Evolutionary conservation across 306 rosid genomes (phyloP).

Genomic region (Vigna hirtella): DNA sequence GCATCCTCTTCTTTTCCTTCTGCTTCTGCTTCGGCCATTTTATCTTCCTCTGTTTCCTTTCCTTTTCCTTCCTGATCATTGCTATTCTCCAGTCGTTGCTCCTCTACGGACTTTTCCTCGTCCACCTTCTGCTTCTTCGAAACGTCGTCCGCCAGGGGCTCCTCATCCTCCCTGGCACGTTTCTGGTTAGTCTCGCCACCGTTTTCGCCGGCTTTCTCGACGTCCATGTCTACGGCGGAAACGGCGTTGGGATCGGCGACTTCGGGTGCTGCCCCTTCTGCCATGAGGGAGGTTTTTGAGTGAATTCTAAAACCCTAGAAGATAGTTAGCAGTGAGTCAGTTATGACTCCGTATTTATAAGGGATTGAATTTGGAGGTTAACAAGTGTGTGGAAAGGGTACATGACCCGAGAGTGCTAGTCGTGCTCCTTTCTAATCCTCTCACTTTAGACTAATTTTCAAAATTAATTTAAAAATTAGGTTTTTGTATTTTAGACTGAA

Average conservation of each 20-base stretch:
- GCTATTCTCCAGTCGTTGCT: conserved; percentile 56
- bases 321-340: not conserved
- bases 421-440: not conserved
- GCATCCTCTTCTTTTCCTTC: conserved; percentile 40
- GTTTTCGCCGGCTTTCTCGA: conserved; percentile 37
- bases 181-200: conserved; percentile 33
- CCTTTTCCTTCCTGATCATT: conserved; percentile 24
- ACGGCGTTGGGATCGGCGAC: conserved; percentile 34
- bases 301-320: conserved; percentile 46
- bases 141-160: conserved; percentile 34
- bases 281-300: conserved; percentile 40
- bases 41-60: not conserved
- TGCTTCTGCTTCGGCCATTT: conserved; percentile 26
- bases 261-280: conserved; percentile 45
- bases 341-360: not conserved
- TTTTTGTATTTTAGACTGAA: too few relatives aligned
- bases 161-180: conserved; percentile 46
- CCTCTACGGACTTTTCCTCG: conserved; percentile 53
- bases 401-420: not conserved
- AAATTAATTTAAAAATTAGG: too few relatives aligned
- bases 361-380: not conserved
- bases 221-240: conserved; percentile 47
- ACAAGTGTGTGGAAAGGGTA: not conserved
- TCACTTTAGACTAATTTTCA: not conserved
- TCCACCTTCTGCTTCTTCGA: conserved; percentile 50